phyloP scores from a whole-genome alignment of 2,329 filamentous ascomycete species.

The Fusarium transvaalense region DNA sequence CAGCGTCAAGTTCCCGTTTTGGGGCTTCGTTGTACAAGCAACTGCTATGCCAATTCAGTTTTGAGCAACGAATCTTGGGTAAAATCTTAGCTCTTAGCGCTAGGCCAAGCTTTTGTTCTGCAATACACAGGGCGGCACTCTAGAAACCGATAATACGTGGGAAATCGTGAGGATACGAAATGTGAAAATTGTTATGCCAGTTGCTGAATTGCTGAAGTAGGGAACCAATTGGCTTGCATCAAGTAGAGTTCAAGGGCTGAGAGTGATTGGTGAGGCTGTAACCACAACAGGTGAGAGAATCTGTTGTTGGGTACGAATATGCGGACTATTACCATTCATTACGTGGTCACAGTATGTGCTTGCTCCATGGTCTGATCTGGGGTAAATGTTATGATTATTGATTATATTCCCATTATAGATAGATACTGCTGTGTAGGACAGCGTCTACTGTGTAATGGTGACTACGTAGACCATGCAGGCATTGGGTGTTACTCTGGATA shows the following conservation, averaged over 20 bases:
- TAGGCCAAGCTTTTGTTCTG: constrained; percentile 21
- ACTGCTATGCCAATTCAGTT: not conserved
- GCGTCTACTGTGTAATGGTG: not conserved
- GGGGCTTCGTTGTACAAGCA: not conserved
- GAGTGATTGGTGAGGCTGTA: not conserved
- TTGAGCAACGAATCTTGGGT: constrained; percentile 3
- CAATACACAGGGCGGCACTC: not conserved
- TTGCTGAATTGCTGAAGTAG: not conserved
- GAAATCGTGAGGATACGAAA: not conserved
- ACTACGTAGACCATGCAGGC: not conserved
- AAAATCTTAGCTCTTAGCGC: not conserved
- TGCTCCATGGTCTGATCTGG: not conserved
- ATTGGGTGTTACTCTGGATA: constrained; percentile 25
- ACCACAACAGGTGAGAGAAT: not conserved
- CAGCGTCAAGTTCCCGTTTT: not conserved
- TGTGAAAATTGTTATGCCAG: not conserved
- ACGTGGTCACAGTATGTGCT: not conserved
- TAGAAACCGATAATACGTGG: not conserved
- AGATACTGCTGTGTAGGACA: not conserved
- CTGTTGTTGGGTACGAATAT: constrained; percentile 1
- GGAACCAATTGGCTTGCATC: not conserved
- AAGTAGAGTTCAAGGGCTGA: not conserved
- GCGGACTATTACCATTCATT: not conserved
- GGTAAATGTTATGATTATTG: not conserved
- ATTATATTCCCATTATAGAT: not conserved